A percentile compares a stretch with the other conserved stretches of the same genome.
phyloP scores from a whole-genome alignment of 1,284 basidiomycete genomes.

The Rhizoctonia solani region DNA sequence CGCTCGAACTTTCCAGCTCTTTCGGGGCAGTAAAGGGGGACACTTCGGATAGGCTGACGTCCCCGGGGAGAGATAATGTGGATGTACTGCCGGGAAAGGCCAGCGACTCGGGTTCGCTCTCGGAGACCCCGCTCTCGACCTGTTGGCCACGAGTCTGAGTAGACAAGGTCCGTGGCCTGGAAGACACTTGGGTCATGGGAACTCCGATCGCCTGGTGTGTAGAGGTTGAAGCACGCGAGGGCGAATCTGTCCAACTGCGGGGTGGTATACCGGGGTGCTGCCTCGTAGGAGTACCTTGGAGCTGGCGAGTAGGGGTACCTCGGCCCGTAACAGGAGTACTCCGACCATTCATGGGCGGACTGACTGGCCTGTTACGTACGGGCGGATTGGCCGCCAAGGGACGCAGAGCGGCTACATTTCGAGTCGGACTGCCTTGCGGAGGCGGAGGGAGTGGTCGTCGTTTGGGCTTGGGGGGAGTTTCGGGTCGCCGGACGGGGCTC shows the following conservation, averaged over 20 bases:
- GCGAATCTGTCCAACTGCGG: background rate
- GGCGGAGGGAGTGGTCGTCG: background rate
- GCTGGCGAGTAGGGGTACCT: background rate
- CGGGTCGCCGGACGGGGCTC: background rate
- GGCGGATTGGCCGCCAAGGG: background rate
- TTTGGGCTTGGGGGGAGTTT: background rate
- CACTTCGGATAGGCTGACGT: conserved; percentile 9
- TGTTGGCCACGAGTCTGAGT: background rate
- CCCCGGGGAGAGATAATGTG: conserved; percentile 10
- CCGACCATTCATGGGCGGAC: too few relatives aligned
- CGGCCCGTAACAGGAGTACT: too few relatives aligned
- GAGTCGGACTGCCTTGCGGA: background rate
- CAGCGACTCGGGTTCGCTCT: conserved; percentile 26
- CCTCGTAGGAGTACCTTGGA: background rate
- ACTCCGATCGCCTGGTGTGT: too few relatives aligned
- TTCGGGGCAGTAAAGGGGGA: conserved; percentile 16
- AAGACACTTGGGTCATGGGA: conserved; percentile 25
- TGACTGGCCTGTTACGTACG: background rate
- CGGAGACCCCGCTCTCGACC: background rate
- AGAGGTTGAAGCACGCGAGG: conserved; percentile 9
- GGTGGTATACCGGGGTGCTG: background rate
- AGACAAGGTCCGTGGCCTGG: background rate
- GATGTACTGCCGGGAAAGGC: conserved; percentile 22
- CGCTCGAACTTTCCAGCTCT: conserved; percentile 2
- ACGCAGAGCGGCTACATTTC: conserved; percentile 1